Base-by-base conservation (phyloP, 2,329 filamentous ascomycete species). In the Rhinocladiella similis region DNA sequence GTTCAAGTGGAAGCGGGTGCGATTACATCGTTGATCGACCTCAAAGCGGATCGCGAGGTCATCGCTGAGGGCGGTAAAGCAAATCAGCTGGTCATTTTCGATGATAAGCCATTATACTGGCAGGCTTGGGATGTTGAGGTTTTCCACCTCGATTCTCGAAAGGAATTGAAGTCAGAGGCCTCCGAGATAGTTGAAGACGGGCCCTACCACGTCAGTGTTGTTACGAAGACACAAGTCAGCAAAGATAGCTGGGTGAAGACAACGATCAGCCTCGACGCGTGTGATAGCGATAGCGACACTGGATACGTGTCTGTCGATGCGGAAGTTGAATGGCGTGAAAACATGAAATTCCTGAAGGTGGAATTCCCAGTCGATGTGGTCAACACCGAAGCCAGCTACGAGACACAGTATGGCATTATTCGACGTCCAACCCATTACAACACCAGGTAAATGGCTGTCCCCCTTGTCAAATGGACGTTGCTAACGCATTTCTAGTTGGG, bases 121-220 rank as follows among this genome's bases (percentile, higher is more conserved):
- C 90, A 97, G 74, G 92, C 91, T 2, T 96, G 93, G 92, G 93
- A 99, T 71, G 93, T 97, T 5, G 94, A 99, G 73, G 92, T 97
- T 25, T 99, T 88, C 76, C 94, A 99, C 67, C 83, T 97, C 22
- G 86, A 95, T 53, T 94, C 91, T 1, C 86, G 91, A 54, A 83
- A 89, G 69, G 89, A 93, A 70, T 80, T 99, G 13, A 70, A 81
- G 5, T 83, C 86, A 16, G 81, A 83, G 60, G 80, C 85, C 63
- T 91, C 90, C 12, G 81, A 79, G 60, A 87, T 97, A 54, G 77
- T 83, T 36, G 90, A 94, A 67, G 76, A 82, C 53, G 86, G 87
- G 57, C 78, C 86, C 1, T 86, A 95, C 72, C 84, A 86, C 54
- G 91, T 92, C 47, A 92, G 90, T 59, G 80, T 99, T 45, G 81